phyloP scores from a whole-genome alignment of 768 basidiomycete genomes.

The Leccinum rimulosum region DNA sequence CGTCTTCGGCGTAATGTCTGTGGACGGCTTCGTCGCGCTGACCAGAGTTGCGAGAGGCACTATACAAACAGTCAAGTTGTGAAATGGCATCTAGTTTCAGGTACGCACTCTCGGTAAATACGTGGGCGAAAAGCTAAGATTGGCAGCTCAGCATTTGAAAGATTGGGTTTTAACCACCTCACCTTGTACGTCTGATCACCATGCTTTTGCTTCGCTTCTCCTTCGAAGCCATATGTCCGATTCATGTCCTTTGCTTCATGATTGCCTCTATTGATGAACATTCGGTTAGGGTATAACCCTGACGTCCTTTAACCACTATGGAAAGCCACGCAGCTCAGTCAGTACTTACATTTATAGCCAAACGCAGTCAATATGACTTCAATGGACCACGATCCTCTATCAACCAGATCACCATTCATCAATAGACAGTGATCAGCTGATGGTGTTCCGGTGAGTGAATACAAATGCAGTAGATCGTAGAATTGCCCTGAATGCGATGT shows the following conservation, averaged over 20 bases:
- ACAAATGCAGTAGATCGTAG: constrained; percentile 89
- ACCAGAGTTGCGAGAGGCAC: constrained; percentile 91
- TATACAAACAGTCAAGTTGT: constrained; percentile 32
- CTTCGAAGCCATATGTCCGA: constrained; percentile 88
- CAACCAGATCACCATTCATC: constrained; percentile 96
- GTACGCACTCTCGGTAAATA: constrained; percentile 80
- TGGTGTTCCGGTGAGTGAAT: constrained; percentile 82
- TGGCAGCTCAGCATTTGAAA: constrained; percentile 5
- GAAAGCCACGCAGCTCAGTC: neutral
- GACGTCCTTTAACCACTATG: constrained; percentile 13
- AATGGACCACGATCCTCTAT: constrained; percentile 94
- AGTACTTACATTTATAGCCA: constrained; percentile 83
- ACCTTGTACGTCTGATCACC: constrained; percentile 95
- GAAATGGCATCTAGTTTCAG: neutral
- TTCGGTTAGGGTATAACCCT: constrained; percentile 89
- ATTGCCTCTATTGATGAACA: constrained; percentile 95
- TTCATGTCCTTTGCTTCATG: constrained; percentile 99
- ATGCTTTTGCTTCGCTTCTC: constrained; percentile 95
- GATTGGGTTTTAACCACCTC: neutral
- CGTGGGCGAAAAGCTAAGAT: constrained; percentile 81
- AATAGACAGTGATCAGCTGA: constrained; percentile 80
- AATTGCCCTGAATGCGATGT: constrained; percentile 68
- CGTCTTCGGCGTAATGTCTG: constrained; percentile 37
- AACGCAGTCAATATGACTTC: constrained; percentile 92
- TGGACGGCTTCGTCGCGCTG: constrained; percentile 61